Evolutionary conservation across 2,329 filamentous ascomycete genomes (phyloP).

Genomic region (Mollisia scopiformis): DNA sequence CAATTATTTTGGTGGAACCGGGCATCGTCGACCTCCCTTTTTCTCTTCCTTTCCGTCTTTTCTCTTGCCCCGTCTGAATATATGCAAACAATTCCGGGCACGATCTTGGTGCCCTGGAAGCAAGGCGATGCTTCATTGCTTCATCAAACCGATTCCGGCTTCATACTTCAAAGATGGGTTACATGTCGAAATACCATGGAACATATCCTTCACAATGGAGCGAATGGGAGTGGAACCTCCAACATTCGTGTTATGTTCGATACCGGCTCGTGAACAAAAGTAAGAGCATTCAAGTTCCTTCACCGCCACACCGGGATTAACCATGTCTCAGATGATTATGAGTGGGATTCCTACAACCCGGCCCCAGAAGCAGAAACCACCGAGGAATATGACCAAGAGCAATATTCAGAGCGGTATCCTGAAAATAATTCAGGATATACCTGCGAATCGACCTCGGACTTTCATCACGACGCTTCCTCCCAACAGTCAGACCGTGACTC

Average conservation of each 20-base stretch:
- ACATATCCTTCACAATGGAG: constrained; percentile 1
- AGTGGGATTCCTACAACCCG: background rate
- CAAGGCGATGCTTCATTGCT: constrained; percentile 1
- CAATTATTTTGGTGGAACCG: background rate
- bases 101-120: background rate
- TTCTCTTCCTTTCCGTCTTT: background rate
- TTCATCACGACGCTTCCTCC: background rate
- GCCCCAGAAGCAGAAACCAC: background rate
- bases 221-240: background rate
- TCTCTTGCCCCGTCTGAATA: background rate
- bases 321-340: background rate
- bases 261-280: background rate
- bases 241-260: background rate
- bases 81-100: background rate
- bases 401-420: background rate
- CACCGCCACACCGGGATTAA: background rate
- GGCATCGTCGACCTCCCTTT: background rate
- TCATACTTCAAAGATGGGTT: background rate
- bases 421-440: background rate
- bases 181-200: background rate
- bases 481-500: constrained; percentile 1
- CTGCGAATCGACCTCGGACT: background rate
- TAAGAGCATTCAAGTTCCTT: background rate
- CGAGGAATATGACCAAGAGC: background rate
- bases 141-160: background rate